Conservation (phyloP, 176 grass and related monocot genomes). For the Paspalum notatum region DNA sequence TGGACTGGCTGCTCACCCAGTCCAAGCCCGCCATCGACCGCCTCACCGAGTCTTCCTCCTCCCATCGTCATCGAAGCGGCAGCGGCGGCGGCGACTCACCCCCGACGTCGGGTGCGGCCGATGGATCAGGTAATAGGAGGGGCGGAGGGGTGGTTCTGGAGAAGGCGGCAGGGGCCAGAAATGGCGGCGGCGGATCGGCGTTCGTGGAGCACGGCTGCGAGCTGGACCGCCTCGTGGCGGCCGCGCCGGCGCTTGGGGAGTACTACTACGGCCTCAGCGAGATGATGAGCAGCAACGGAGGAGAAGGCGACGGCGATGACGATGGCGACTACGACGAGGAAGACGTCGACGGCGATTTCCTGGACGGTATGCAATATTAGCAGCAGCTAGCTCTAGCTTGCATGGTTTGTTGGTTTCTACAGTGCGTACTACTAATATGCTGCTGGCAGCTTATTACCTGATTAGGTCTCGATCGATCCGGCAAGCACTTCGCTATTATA, state of each 20-base stretch:
- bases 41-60: conserved; percentile 26
- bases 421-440: neutral
- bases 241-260: conserved; percentile 28
- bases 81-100: conserved; percentile 4
- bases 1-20: conserved; percentile 88
- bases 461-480: conserved; percentile 46
- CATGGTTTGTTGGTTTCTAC: conserved; percentile 30
- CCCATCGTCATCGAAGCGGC: neutral
- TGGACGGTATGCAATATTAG: conserved; percentile 71
- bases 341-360: conserved; percentile 46
- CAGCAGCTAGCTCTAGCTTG: neutral
- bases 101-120: neutral
- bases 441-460: neutral
- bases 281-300: conserved; percentile 53
- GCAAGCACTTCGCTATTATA: conserved; percentile 11
- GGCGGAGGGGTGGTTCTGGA: conserved; percentile 9
- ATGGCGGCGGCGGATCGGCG: conserved; percentile 41
- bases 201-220: conserved; percentile 38
- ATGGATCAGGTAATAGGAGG: conserved; percentile 35
- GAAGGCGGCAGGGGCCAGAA: conserved; percentile 46
- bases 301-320: conserved; percentile 53
- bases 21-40: conserved; percentile 78
- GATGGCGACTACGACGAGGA: conserved; percentile 64
- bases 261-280: conserved; percentile 61
- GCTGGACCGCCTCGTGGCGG: conserved; percentile 33